Conservation (phyloP, 2,329 filamentous ascomycete genomes). For the Mycosphaerella arachidis region DNA sequence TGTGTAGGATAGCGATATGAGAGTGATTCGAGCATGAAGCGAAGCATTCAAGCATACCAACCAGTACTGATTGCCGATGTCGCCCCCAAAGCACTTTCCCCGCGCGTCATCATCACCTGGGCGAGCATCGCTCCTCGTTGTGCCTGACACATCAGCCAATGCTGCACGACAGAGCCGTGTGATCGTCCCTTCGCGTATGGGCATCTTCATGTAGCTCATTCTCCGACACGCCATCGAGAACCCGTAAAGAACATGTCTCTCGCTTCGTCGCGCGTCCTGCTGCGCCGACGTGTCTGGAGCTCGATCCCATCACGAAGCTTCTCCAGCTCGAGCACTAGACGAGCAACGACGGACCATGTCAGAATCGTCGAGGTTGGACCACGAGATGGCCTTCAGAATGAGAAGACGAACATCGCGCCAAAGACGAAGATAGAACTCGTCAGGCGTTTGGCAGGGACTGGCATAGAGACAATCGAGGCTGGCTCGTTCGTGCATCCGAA, state of each 20-base stretch:
- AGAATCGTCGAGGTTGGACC: constrained; percentile 75
- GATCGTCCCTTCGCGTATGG: neutral
- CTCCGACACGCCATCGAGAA: neutral
- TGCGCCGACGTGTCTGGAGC: constrained; percentile 6
- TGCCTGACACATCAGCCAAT: neutral
- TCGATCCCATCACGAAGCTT: constrained; percentile 21
- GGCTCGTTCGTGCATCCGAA: constrained; percentile 79
- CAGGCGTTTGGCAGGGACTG: constrained; percentile 62
- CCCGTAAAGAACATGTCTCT: neutral
- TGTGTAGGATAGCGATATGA: neutral
- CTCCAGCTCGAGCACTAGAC: constrained; percentile 16
- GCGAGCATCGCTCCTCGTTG: neutral
- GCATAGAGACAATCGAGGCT: constrained; percentile 69
- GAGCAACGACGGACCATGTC: constrained; percentile 39
- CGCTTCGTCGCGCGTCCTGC: neutral
- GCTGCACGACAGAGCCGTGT: neutral
- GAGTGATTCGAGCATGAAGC: neutral
- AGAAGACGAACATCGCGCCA: constrained; percentile 66
- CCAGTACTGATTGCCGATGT: neutral
- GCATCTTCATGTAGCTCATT: neutral
- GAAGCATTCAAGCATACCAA: neutral
- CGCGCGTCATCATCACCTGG: neutral
- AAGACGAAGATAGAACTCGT: constrained; percentile 74
- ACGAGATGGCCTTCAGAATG: constrained; percentile 82
- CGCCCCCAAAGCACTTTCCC: neutral